Percentiles rank a stretch among this genome's conserved stretches.
phyloP scores from a whole-genome alignment of 768 basidiomycete species.

The Russula emetica region DNA sequence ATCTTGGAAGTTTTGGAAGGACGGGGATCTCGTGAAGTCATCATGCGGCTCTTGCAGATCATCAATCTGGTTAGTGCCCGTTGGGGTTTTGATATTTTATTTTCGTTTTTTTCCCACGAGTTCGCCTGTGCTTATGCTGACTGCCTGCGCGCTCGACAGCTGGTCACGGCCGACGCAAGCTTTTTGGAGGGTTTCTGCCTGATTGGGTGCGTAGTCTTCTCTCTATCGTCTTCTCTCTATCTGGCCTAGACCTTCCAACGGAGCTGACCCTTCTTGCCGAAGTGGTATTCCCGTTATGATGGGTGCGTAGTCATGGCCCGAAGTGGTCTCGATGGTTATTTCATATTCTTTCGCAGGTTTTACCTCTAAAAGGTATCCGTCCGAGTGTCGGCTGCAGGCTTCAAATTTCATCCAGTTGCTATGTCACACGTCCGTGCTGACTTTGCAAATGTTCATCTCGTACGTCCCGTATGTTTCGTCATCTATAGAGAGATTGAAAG shows the following conservation, averaged over 20 bases:
- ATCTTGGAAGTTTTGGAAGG: constrained; percentile 91
- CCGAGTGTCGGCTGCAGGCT: constrained; percentile 91
- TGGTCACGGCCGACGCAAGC: constrained; percentile 63
- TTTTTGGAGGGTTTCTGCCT: constrained; percentile 94
- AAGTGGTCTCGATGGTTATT: constrained; percentile 11
- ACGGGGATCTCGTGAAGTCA: constrained; percentile 78
- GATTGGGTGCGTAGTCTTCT: constrained; percentile 55
- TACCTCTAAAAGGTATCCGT: constrained; percentile 89
- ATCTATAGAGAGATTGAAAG: neutral
- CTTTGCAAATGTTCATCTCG: constrained; percentile 99
- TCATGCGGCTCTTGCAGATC: constrained; percentile 79
- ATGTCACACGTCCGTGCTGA: constrained; percentile 89
- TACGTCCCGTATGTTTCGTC: constrained; percentile 42
- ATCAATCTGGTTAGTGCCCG: constrained; percentile 68
- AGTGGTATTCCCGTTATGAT: constrained; percentile 96
- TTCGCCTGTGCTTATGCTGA: neutral
- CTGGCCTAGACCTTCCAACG: neutral
- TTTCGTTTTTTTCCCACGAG: neutral
- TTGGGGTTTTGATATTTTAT: neutral
- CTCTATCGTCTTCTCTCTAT: neutral
- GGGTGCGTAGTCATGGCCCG: constrained; percentile 44
- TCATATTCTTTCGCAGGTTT: constrained; percentile 52
- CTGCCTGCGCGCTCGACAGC: constrained; percentile 29
- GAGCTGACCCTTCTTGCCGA: constrained; percentile 4
- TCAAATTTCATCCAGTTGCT: constrained; percentile 91